Percentiles rank a stretch among this genome's conserved stretches.
Evolutionary conservation across 768 basidiomycete genomes (phyloP).

Genomic region (Pholiota microspora): DNA sequence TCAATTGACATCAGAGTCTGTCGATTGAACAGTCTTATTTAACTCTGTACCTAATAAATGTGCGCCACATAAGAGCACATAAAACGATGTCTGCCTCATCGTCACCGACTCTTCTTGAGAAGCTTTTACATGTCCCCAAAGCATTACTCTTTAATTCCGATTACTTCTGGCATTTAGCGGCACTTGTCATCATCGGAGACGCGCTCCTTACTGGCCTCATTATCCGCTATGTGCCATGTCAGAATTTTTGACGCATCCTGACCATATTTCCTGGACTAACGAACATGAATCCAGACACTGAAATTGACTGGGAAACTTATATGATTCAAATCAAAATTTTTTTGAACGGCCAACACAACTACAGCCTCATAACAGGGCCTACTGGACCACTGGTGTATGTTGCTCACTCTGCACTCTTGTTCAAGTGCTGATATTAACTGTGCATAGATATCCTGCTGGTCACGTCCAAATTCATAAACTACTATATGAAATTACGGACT

Average conservation of each 20-base stretch:
- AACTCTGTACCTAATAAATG: background rate
- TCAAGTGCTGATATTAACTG: background rate
- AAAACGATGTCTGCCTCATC: conserved; percentile 6
- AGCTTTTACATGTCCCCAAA: conserved; percentile 21
- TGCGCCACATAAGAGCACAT: background rate
- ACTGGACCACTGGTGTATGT: conserved; percentile 91
- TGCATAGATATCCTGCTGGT: conserved; percentile 86
- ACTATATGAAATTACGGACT: conserved; percentile 61
- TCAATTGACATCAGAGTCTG: too few species aligned
- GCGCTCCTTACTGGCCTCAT: conserved; percentile 76
- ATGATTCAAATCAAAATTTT: conserved; percentile 84
- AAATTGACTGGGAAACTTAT: conserved; percentile 98
- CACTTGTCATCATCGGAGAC: conserved; percentile 71
- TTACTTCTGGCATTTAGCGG: conserved; percentile 69
- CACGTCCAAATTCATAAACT: conserved; percentile 82
- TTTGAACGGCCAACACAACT: conserved; percentile 79
- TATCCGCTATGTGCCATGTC: conserved; percentile 81
- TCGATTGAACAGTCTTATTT: too few species aligned
- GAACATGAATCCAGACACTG: conserved; percentile 66
- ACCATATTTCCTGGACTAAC: conserved; percentile 14
- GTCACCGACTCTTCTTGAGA: conserved; percentile 11
- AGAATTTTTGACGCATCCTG: conserved; percentile 26
- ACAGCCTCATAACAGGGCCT: conserved; percentile 78
- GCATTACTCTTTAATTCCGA: conserved; percentile 48
- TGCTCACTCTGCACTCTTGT: background rate